Evolutionary conservation across 2,329 filamentous ascomycete genomes (phyloP).

Genomic region (Lithohypha guttulata): DNA sequence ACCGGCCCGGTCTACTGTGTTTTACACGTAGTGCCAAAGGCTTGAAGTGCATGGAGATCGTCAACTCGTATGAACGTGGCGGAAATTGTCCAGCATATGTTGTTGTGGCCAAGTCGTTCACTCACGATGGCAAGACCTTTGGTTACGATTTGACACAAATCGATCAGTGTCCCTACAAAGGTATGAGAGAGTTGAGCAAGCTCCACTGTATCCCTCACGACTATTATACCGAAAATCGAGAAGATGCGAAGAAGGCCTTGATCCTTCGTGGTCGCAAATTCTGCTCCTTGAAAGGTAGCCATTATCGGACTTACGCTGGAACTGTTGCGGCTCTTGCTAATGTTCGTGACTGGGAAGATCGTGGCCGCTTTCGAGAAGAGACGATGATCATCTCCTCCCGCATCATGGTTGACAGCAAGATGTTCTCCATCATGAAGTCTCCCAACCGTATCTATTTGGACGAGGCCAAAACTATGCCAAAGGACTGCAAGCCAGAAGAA

Average conservation of each 20-base stretch:
- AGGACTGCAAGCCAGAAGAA: conserved; percentile 22
- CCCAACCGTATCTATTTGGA: conserved; percentile 23
- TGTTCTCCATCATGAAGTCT: conserved; percentile 11
- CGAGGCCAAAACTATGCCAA: conserved; percentile 23
- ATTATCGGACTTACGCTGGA: conserved; percentile 4
- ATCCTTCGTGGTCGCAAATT: conserved; percentile 4
- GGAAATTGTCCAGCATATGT: conserved; percentile 2
- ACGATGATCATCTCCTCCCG: conserved; percentile 19
- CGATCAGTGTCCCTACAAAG: conserved; percentile 4
- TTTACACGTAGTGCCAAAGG: conserved; percentile 5
- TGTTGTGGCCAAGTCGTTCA: conserved; percentile 2
- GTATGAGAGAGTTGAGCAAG: conserved; percentile 1
- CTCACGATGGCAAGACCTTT: conserved; percentile 7
- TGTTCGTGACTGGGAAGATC: neutral
- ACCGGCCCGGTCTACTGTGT: conserved; percentile 9
- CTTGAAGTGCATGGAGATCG: conserved; percentile 6
- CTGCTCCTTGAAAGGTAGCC: neutral
- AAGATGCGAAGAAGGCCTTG: conserved; percentile 1
- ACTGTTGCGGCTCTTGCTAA: conserved; percentile 1
- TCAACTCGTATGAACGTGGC: conserved; percentile 19
- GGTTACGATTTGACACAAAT: conserved; percentile 1
- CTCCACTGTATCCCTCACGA: conserved; percentile 4
- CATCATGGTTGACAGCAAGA: conserved; percentile 11
- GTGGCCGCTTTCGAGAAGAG: conserved; percentile 8
- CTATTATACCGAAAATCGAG: neutral